Evolutionary conservation across 345 rosid species (phyloP), one percentile per base, ranked within the genome.

Genomic region (Gynandropsis gynandra): DNA sequence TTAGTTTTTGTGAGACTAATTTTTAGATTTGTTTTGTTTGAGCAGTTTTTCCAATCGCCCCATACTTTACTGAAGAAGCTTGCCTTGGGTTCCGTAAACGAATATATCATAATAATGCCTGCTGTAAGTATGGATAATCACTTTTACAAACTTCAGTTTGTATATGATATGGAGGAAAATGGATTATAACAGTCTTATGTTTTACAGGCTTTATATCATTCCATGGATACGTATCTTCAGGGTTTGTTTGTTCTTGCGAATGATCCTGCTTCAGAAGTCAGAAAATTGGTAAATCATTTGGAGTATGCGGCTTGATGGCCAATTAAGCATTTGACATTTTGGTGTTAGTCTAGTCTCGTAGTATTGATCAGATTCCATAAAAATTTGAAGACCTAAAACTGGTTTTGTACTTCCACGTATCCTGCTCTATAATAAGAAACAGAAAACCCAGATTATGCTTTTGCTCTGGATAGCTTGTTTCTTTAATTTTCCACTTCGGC

Each of bases 41-140:
- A 71, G 50, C 89, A 92, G 99, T 66, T 88, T 71, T 92, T 92
- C 64, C 90, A 76, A 70, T 92, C 99, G 10, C 83, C 95, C 9
- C 94, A 88, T 69, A 40, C 87, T 53, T 74, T 88, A 14, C 63
- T 92, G 56, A 83, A 87, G 71, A 92, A 81, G 74, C 85, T 83
- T 58, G 79, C 99, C 41, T 55, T 92, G 73, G 82, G 83, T 61
- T 88, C 86, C 42, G 81, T 92, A 63, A 87, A 92, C 70, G 87
- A 87, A 50, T 92, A 71, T 66, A 72, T 92, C 50, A 83, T 85
- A 79, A 61, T 81, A 72, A 88, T 92, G 99, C 99, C 99, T 52
- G 77, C 94, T 49, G 99, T 88, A 72, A 83, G 97, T 81, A 39
- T 9, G 42, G 56, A 46, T 47, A 29, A 19, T 51, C 41, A 51